Evolutionary conservation across 192 early-diverging fungal genomes (phyloP).

Genomic region (Glomus cerebriforme): DNA sequence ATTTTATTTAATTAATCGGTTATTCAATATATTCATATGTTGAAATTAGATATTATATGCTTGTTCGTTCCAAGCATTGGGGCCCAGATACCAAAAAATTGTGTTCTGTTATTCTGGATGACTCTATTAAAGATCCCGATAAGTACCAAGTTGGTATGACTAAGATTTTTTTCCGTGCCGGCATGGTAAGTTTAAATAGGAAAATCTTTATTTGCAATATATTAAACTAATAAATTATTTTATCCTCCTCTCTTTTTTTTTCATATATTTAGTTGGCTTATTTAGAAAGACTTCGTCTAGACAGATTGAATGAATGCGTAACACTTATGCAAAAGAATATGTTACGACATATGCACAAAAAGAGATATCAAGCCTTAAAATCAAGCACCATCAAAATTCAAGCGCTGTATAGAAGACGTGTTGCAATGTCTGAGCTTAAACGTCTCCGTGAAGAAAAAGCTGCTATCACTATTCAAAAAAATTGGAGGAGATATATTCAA

Average conservation of each 20-base stretch:
- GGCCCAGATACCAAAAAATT: conserved; percentile 60
- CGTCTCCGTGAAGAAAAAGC: conserved; percentile 64
- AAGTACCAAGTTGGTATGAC: conserved; percentile 93
- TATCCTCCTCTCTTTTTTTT: too few relatives aligned
- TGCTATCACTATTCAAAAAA: conserved; percentile 76
- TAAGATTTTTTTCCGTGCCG: conserved; percentile 99
- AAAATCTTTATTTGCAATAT: background rate
- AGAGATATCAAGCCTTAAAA: conserved; percentile 58
- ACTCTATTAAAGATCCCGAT: conserved; percentile 76
- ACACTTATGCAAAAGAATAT: conserved; percentile 89
- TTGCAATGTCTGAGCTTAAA: conserved; percentile 57
- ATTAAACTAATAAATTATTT: background rate
- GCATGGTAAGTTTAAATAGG: conserved; percentile 63
- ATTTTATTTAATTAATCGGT: conserved; percentile 47
- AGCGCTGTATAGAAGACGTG: conserved; percentile 58
- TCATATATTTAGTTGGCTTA: conserved; percentile 59
- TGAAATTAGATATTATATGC: conserved; percentile 51
- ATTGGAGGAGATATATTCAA: conserved; percentile 66
- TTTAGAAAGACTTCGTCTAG: conserved; percentile 87
- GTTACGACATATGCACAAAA: conserved; percentile 66
- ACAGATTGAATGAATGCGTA: conserved; percentile 79
- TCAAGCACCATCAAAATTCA: conserved; percentile 71
- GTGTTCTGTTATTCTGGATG: conserved; percentile 61
- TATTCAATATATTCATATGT: background rate
- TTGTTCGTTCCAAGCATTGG: conserved; percentile 58